These are phyloP conservation scores for Brassica juncea DNA, from an alignment of 345 rosid species.

Conservation along the genomic window DNA sequence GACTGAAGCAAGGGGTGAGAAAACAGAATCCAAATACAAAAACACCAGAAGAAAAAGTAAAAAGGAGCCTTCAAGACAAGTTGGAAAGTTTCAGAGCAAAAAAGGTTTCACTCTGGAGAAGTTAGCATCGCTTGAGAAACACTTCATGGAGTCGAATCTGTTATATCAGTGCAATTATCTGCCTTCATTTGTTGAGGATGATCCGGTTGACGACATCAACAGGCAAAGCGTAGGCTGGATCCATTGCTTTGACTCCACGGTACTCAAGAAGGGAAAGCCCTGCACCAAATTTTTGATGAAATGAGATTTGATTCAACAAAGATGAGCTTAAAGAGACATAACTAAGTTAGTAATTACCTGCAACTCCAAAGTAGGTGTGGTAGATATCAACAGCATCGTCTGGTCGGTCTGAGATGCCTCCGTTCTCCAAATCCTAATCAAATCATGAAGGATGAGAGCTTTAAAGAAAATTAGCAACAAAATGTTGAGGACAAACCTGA, in stretches of 20 bases:
- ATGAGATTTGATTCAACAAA: constrained; percentile 6
- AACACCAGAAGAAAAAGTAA: no score
- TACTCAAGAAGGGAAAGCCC: constrained; percentile 61
- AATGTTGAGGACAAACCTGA: constrained; percentile 54
- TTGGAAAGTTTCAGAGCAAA: not conserved
- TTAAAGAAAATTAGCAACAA: not conserved
- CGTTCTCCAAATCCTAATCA: constrained; percentile 70
- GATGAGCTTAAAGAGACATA: constrained; percentile 2
- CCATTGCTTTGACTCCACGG: constrained; percentile 58
- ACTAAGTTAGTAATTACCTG: constrained; percentile 47
- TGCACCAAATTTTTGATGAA: constrained; percentile 30
- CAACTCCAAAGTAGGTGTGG: constrained; percentile 88
- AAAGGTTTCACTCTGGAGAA: no score
- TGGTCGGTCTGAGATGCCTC: constrained; percentile 89
- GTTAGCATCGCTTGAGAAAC: no score
- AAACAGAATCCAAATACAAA: not conserved
- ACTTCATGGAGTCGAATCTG: no score
- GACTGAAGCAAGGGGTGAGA: not conserved
- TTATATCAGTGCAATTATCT: not conserved
- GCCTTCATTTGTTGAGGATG: constrained; percentile 38
- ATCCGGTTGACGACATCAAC: constrained; percentile 70
- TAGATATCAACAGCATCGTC: constrained; percentile 87
- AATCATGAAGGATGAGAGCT: constrained; percentile 1
- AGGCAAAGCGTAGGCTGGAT: constrained; percentile 93
- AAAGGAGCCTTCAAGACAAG: not conserved